phyloP scores from a whole-genome alignment of 140 eudicot species.

The Erigeron philadelphicus region DNA sequence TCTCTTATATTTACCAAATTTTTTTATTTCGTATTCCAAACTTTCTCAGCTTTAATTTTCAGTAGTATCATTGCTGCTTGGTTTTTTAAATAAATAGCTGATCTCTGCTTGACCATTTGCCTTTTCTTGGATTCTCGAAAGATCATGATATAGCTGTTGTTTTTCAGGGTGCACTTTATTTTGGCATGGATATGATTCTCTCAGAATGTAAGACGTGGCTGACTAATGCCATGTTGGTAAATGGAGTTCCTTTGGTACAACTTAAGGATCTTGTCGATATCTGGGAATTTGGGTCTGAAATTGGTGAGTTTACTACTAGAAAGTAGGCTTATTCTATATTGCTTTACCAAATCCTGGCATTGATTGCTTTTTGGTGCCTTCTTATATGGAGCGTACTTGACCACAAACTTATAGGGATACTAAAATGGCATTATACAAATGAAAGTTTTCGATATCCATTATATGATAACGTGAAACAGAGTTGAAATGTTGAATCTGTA shows the following conservation, averaged over 20 bases:
- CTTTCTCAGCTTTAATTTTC: not conserved
- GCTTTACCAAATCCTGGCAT: not conserved
- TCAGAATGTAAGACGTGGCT: constrained; percentile 60
- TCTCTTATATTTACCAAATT: no score
- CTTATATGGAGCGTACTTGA: not conserved
- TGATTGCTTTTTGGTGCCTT: not conserved
- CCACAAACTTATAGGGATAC: not conserved
- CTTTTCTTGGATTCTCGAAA: not conserved
- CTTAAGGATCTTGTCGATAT: constrained; percentile 50
- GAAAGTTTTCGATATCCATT: not conserved
- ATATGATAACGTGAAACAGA: not conserved
- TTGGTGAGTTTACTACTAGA: constrained; percentile 44
- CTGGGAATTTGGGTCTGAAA: constrained; percentile 59
- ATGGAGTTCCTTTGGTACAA: constrained; percentile 29
- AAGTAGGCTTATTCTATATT: not conserved
- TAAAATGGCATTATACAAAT: not conserved
- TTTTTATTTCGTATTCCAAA: not conserved
- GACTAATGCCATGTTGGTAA: constrained; percentile 32
- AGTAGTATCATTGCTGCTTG: constrained; percentile 7
- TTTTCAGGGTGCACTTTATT: constrained; percentile 74
- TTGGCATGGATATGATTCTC: constrained; percentile 68
- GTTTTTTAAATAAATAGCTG: not conserved
- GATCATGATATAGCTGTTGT: constrained; percentile 4
- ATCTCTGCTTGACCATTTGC: constrained; percentile 7
- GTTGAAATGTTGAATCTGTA: not conserved